A percentile compares a stretch with the other conserved stretches of the same genome.
Evolutionary conservation across 768 basidiomycete species (phyloP).

Genomic region (Leucosporidium yakuticum): DNA sequence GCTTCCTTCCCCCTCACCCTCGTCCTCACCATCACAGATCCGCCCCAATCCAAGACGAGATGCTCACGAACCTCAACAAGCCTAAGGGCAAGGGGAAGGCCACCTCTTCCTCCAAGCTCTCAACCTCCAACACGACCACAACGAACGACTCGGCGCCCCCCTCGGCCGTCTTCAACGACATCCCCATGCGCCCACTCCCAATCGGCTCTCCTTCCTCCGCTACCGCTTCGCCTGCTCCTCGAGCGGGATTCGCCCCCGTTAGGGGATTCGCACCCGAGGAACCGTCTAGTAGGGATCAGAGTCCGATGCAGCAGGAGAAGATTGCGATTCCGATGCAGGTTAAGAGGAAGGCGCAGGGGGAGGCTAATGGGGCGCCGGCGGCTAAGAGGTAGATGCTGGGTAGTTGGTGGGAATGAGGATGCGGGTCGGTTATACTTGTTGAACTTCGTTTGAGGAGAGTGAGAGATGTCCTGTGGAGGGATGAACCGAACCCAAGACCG

Average conservation of each 20-base stretch:
- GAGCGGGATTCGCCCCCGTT: conserved; percentile 28
- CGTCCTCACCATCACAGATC: conserved; percentile 19
- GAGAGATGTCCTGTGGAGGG: too few species aligned
- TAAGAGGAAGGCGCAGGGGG: conserved; percentile 5
- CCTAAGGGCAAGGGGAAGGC: conserved; percentile 32
- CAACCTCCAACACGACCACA: background rate
- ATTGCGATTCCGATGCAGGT: background rate
- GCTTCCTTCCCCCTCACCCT: too few species aligned
- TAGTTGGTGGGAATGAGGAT: too few species aligned
- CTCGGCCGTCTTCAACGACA: conserved; percentile 17
- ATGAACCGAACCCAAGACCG: too few species aligned
- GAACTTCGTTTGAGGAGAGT: too few species aligned
- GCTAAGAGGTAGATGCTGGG: background rate
- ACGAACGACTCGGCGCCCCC: background rate
- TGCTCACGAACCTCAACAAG: conserved; percentile 10
- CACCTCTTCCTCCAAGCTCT: background rate
- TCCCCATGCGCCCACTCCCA: conserved; percentile 30
- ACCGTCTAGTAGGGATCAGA: background rate
- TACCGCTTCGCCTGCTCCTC: background rate
- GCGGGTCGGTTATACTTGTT: too few species aligned
- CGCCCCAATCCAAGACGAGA: conserved; percentile 26
- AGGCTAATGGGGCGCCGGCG: background rate
- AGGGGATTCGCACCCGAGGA: conserved; percentile 16
- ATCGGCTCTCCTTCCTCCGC: background rate
- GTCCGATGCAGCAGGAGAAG: background rate